Evolutionary conservation across 2,329 filamentous ascomycete species (phyloP), one percentile per base, ranked within the genome.

Genomic region (Curvularia verruculosa): DNA sequence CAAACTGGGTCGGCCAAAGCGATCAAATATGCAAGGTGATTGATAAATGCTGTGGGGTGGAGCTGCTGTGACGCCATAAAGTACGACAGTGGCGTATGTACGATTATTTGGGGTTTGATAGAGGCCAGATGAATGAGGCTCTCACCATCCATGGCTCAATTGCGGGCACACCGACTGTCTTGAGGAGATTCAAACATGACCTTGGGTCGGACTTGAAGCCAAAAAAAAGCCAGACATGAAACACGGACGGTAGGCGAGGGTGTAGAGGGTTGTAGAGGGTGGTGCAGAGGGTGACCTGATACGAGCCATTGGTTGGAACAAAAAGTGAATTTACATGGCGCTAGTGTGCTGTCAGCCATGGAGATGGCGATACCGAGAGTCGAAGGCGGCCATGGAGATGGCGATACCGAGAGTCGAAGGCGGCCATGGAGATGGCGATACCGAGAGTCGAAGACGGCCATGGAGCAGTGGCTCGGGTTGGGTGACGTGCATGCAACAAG

Each of bases 1-100:
- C n/a, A 43, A 28, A 37, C 36, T 37, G n/a, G 37, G 37, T 15
- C 43, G 24, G 52, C 18, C 47, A 56, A 18, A 49, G 52, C 31
- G 43, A 31, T 19, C 41, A 49, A 29, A 15, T 23, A 34, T 23
- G 10, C 31, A 24, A 37, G 23, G 28, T 19, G 28, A 46, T 21
- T 34, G 56, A 49, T 44, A 40, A 26, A 48, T 24, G n/a, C 13
- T 44, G 48, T 23, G 23, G 46, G 46, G 34, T 34, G 39, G 34
- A 36, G 36, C 45, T 26, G 24, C 41, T 47, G 39, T 43, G 47
- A 40, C 41, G 13, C 39, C 19, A 41, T 37, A 24, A 47, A 47
- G 31, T 43, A 12, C 26, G 41, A 26, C 34, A 21, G 37, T 24
- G 28, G 37, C 36, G 40, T 29, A 21, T 15, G 28, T 15, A 43